phyloP scores from a whole-genome alignment of 139 green algal species.

The Volvox reticuliferus region DNA sequence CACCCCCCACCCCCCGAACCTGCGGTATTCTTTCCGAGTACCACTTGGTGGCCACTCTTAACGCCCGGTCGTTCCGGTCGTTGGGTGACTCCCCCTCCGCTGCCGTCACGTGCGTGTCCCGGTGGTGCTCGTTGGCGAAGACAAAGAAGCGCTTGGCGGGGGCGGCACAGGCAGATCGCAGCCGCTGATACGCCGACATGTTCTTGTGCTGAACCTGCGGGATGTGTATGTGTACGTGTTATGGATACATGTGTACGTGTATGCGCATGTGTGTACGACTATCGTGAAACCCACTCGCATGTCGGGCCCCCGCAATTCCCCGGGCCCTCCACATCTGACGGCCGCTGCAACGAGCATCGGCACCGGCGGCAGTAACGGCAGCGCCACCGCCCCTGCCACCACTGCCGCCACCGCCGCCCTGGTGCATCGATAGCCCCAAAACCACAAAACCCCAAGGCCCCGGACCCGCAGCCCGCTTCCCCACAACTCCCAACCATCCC shows the following conservation, averaged over 20 bases:
- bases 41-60: conserved; percentile 89
- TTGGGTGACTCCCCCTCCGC: conserved; percentile 89
- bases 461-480: background rate
- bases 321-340: too few species aligned
- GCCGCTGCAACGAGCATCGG: too few species aligned
- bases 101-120: conserved; percentile 81
- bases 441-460: too few species aligned
- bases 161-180: conserved; percentile 75
- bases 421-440: too few species aligned
- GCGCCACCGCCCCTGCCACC: too few species aligned
- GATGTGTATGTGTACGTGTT: too few species aligned
- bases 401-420: too few species aligned
- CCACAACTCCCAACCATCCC: background rate
- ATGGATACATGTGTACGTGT: too few species aligned
- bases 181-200: conserved; percentile 78
- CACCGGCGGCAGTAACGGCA: too few species aligned
- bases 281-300: too few species aligned
- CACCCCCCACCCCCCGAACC: conserved; percentile 42
- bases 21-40: conserved; percentile 61
- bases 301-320: too few species aligned
- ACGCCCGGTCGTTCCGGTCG: conserved; percentile 98
- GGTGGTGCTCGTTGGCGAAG: conserved; percentile 97
- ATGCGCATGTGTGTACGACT: too few species aligned
- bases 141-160: conserved; percentile 90
- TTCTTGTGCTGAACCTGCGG: conserved; percentile 83